Conservation (phyloP, 768 basidiomycete species). For the Psilocybe cyanescens region DNA sequence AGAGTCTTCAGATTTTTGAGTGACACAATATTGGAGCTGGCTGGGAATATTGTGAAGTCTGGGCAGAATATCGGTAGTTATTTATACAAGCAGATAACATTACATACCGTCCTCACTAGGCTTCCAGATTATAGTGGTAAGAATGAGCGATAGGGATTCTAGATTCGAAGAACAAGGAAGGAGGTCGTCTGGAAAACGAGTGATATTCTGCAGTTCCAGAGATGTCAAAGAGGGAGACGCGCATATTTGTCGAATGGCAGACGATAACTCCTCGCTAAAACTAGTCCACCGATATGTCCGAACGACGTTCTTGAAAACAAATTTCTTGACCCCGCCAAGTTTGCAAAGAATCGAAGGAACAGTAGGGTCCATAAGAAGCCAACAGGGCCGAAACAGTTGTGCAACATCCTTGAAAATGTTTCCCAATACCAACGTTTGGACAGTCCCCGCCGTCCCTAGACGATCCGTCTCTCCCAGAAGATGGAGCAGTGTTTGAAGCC, state of each 20-base stretch:
- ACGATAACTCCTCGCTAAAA: not conserved
- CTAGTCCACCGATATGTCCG: not conserved
- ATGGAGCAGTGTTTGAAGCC: constrained; percentile 1
- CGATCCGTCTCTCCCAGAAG: not conserved
- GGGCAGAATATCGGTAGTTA: not conserved
- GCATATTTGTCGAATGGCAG: not conserved
- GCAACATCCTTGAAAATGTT: constrained; percentile 4
- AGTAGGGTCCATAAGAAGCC: not conserved
- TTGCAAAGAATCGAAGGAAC: not conserved
- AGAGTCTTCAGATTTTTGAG: not conserved
- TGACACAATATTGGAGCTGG: not conserved
- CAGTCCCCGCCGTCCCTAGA: not conserved
- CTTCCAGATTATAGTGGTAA: not conserved
- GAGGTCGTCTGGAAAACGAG: not conserved
- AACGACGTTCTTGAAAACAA: not conserved
- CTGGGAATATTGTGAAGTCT: constrained; percentile 1
- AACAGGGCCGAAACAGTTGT: not conserved
- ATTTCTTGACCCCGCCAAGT: not conserved
- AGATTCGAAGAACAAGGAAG: not conserved
- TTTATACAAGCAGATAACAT: too few relatives aligned
- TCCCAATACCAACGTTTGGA: constrained; percentile 3
- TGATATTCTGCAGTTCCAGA: not conserved
- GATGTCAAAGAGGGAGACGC: not conserved
- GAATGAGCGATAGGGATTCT: not conserved
- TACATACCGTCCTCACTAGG: not conserved